Percentiles rank a stretch among this genome's conserved stretches.
These are phyloP conservation scores for Actinidia chinensis DNA, from an alignment of 179 eudicot genomes.

Conservation along the genomic window DNA sequence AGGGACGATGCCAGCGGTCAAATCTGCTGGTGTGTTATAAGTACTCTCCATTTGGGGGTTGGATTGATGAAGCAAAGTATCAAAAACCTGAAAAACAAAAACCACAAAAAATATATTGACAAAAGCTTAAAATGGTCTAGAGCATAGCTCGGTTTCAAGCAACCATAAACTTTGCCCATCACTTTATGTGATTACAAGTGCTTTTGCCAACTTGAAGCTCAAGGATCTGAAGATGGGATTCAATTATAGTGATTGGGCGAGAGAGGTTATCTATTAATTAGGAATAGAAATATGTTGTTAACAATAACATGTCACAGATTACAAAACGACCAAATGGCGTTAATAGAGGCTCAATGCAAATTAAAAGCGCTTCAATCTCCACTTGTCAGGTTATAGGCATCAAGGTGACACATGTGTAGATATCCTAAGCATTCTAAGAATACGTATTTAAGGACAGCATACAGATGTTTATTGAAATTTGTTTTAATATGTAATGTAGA, in stretches of 20 bases:
- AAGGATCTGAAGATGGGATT: background rate
- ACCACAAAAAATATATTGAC: background rate
- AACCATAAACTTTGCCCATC: background rate
- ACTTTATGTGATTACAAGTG: conserved; percentile 1
- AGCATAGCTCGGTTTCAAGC: background rate
- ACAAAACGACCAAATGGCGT: background rate
- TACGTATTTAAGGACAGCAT: background rate
- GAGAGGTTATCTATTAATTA: background rate
- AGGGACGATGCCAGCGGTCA: conserved; percentile 88
- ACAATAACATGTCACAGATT: background rate
- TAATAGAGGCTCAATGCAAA: background rate
- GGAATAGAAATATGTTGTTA: background rate
- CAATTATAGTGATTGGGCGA: background rate
- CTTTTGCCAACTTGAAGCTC: background rate
- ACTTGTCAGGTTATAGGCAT: background rate
- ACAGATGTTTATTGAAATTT: background rate
- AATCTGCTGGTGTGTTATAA: conserved; percentile 83
- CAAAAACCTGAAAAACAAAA: conserved; percentile 56
- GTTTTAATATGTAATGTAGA: background rate
- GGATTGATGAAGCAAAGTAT: conserved; percentile 78
- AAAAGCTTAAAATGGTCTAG: background rate
- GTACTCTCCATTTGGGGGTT: conserved; percentile 51
- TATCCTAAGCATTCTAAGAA: background rate
- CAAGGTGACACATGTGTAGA: background rate
- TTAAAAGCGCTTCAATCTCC: background rate